Evolutionary conservation across 805 yeast genomes (phyloP).

Genomic region (Wickerhamiella qilinensis): DNA sequence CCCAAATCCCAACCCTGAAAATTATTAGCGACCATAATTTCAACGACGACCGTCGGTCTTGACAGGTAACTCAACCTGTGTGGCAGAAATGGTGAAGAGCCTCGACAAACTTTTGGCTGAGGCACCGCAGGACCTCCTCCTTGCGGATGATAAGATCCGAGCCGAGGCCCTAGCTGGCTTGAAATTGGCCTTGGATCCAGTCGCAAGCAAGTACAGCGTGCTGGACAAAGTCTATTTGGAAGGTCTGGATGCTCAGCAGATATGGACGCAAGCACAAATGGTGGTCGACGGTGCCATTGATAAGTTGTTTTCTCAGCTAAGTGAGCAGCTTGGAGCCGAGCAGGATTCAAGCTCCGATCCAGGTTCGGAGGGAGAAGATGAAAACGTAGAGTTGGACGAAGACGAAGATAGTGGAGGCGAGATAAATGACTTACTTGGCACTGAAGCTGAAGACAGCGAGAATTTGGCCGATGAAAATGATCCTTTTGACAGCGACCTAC

Average conservation of each 20-base stretch:
- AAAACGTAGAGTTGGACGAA: conserved; percentile 7
- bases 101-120: too few species aligned
- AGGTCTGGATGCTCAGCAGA: conserved; percentile 79
- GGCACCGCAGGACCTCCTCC: conserved; percentile 9
- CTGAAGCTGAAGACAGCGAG: conserved; percentile 10
- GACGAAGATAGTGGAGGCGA: conserved; percentile 9
- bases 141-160: conserved; percentile 8
- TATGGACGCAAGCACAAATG: conserved; percentile 84
- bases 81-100: too few species aligned
- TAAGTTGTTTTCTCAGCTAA: conserved; percentile 32
- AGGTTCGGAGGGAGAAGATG: conserved; percentile 16
- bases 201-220: conserved; percentile 37
- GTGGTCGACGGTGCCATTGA: conserved; percentile 67
- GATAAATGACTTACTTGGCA: conserved; percentile 9
- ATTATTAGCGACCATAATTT: too few species aligned
- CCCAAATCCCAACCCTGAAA: too few species aligned
- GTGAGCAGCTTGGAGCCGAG: conserved; percentile 18
- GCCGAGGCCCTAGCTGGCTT: conserved; percentile 17
- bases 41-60: too few species aligned
- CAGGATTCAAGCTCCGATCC: conserved; percentile 17
- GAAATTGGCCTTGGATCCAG: conserved; percentile 42
- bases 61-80: too few species aligned
- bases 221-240: conserved; percentile 70
- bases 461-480: conserved; percentile 6
- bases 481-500: conserved; percentile 15